Conservation (phyloP, 1,139 yeast genomes). For the Yamadazyma oceani region DNA sequence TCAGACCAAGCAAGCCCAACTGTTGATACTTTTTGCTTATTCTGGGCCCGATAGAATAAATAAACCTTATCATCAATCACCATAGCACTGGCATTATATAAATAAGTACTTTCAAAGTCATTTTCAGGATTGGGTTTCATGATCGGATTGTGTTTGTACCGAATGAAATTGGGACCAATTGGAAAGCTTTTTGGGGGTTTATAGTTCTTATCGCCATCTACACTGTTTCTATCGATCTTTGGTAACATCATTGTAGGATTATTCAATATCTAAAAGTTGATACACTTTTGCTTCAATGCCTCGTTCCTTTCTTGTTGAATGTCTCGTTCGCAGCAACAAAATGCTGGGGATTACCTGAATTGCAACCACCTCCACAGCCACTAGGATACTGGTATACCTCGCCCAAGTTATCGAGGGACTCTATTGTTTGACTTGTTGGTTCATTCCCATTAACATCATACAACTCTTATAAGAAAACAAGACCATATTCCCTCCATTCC, state of each 20-base stretch:
- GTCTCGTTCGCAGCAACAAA: too few species aligned
- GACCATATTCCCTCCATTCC: too few species aligned
- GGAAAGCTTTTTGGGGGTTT: slow-evolving; percentile 40
- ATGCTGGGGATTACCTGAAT: too few species aligned
- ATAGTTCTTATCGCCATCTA: slow-evolving; percentile 35
- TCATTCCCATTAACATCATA: too few species aligned
- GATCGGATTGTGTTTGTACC: slow-evolving; percentile 39
- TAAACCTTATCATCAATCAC: slow-evolving; percentile 41
- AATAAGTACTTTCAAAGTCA: slow-evolving; percentile 42
- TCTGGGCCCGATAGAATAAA: slow-evolving; percentile 44
- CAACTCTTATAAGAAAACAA: too few species aligned
- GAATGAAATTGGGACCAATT: slow-evolving; percentile 39
- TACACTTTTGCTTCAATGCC: too few species aligned
- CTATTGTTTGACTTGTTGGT: too few species aligned
- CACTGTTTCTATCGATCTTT: slow-evolving; percentile 24
- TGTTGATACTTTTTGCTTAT: slow-evolving; percentile 32
- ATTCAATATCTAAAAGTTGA: too few species aligned
- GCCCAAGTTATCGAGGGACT: too few species aligned
- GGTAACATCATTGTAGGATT: slow-evolving; percentile 33
- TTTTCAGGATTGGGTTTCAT: slow-evolving; percentile 38
- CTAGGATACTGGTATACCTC: too few species aligned
- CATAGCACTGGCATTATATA: slow-evolving; percentile 48
- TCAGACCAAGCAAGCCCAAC: slow-evolving; percentile 46
- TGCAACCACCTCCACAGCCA: too few species aligned
- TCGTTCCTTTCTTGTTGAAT: too few species aligned